Evolutionary conservation across 176 grass and related monocot species (phyloP).

Genomic region (Puccinellia tenuiflora): DNA sequence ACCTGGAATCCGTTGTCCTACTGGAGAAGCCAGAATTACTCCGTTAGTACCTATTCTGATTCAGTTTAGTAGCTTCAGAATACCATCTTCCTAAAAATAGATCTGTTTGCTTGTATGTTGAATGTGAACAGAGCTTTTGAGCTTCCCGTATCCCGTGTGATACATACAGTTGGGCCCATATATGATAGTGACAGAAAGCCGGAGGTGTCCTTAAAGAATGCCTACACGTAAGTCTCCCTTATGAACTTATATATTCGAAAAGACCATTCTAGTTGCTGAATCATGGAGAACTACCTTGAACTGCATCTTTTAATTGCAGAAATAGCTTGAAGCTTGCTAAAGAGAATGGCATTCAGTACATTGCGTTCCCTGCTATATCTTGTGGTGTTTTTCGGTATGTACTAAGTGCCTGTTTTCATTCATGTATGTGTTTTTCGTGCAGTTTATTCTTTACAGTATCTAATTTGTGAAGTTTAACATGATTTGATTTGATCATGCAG

Average conservation of each 20-base stretch:
- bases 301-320: conserved; percentile 49
- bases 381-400: conserved; percentile 80
- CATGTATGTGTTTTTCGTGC: neutral
- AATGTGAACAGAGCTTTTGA: conserved; percentile 60
- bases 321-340: conserved; percentile 94
- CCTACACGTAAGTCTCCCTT: conserved; percentile 50
- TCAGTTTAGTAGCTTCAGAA: conserved; percentile 7
- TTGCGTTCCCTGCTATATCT: conserved; percentile 93
- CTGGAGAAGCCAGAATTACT: conserved; percentile 86
- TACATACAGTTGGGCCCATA: conserved; percentile 93
- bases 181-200: conserved; percentile 61
- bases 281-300: conserved; percentile 16
- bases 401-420: neutral
- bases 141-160: conserved; percentile 67
- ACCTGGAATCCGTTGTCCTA: conserved; percentile 69
- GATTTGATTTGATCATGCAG: conserved; percentile 36
- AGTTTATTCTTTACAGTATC: neutral
- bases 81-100: neutral
- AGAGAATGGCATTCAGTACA: conserved; percentile 77
- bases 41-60: conserved; percentile 48
- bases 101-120: conserved; percentile 5
- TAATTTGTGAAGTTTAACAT: conserved; percentile 8
- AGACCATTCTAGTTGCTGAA: neutral
- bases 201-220: conserved; percentile 72
- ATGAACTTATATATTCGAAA: neutral